These are phyloP conservation scores for Verticillium alfalfae DNA, from an alignment of 2,329 filamentous ascomycete genomes.

Conservation along the genomic window DNA sequence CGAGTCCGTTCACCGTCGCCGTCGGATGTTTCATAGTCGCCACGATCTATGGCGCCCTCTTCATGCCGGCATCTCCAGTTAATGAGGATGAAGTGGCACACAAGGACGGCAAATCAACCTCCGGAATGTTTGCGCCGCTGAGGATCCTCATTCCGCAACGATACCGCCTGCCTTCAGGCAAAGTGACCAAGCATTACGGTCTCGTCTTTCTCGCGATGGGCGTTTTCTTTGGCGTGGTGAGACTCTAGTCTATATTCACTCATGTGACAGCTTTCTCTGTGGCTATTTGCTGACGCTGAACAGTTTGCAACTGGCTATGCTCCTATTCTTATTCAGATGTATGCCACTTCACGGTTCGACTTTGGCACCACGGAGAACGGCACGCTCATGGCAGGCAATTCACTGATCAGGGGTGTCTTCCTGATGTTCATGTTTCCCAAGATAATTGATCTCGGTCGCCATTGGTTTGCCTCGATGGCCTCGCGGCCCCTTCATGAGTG, in stretches of 20 bases:
- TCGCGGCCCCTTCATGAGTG: background rate
- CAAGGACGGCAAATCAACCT: constrained; percentile 22
- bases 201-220: constrained; percentile 59
- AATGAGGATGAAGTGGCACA: constrained; percentile 16
- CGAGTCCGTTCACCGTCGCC: constrained; percentile 59
- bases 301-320: constrained; percentile 58
- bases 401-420: constrained; percentile 48
- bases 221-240: constrained; percentile 59
- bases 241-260: constrained; percentile 14
- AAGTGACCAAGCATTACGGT: constrained; percentile 50
- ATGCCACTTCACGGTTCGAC: constrained; percentile 48
- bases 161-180: constrained; percentile 45
- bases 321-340: constrained; percentile 55
- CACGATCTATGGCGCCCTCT: constrained; percentile 23
- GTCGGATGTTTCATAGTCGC: constrained; percentile 15
- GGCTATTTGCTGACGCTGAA: background rate
- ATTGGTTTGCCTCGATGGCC: constrained; percentile 19
- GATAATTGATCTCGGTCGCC: constrained; percentile 42
- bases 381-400: constrained; percentile 50
- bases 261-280: background rate
- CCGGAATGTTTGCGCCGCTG: constrained; percentile 58
- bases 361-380: constrained; percentile 53
- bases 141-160: constrained; percentile 55
- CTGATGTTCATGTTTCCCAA: constrained; percentile 48
- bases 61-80: constrained; percentile 17